Conservation (phyloP, 2,329 filamentous ascomycete species). For the Akanthomyces dipterigenus region DNA sequence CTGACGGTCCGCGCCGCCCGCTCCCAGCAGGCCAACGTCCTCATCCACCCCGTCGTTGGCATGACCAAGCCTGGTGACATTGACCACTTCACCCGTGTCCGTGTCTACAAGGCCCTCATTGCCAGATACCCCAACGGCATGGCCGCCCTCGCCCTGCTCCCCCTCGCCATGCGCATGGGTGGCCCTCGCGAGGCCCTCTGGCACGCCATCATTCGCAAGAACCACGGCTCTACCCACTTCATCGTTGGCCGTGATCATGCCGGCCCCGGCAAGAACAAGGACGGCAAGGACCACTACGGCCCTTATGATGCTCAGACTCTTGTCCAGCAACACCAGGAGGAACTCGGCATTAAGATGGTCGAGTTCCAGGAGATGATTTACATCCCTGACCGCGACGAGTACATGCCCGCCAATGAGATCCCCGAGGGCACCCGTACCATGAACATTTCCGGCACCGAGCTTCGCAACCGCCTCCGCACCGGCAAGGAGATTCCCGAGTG, state of each 20-base stretch:
- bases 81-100: conserved; percentile 98
- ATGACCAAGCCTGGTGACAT: conserved; percentile 99
- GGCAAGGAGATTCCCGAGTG: conserved; percentile 95
- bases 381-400: conserved; percentile 94
- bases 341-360: conserved; percentile 97
- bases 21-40: conserved; percentile 92
- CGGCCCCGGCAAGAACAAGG: conserved; percentile 95
- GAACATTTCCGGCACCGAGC: conserved; percentile 83
- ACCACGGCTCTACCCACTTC: conserved; percentile 98
- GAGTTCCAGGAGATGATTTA: conserved; percentile 99
- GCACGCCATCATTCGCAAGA: conserved; percentile 99
- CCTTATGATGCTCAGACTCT: conserved; percentile 96
- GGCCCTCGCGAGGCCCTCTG: conserved; percentile 97
- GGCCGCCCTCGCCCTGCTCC: conserved; percentile 91
- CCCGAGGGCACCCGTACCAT: conserved; percentile 74
- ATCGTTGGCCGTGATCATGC: conserved; percentile 98
- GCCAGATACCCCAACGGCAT: conserved; percentile 98
- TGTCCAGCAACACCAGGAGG: conserved; percentile 91
- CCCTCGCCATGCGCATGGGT: conserved; percentile 98
- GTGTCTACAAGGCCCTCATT: conserved; percentile 95
- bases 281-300: conserved; percentile 94
- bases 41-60: conserved; percentile 97
- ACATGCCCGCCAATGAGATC: conserved; percentile 88
- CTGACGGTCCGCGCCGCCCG: conserved; percentile 95
- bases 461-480: conserved; percentile 82